A percentile compares a stretch with the other conserved stretches of the same genome.
These are phyloP conservation scores for Diutina pseudorugosa DNA, from an alignment of 1,139 yeast species.

Conservation along the genomic window DNA sequence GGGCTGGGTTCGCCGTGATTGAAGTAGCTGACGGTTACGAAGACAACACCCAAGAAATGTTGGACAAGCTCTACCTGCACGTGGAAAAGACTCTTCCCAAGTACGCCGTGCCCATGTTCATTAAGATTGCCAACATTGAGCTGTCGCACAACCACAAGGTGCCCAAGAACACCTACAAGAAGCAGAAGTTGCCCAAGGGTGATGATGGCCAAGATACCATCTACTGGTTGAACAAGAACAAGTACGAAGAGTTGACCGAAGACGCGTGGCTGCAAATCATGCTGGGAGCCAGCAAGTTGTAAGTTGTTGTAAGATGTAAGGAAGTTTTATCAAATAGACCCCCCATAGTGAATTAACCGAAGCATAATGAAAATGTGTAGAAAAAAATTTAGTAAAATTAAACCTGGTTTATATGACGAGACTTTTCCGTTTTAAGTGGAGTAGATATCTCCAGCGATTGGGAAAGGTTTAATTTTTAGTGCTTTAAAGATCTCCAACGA, in stretches of 20 bases:
- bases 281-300: constrained; percentile 28
- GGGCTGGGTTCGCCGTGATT: constrained; percentile 83
- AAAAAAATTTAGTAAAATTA: too few species aligned
- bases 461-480: too few species aligned
- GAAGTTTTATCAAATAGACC: too few species aligned
- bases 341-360: too few species aligned
- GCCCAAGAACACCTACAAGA: constrained; percentile 64
- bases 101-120: constrained; percentile 79
- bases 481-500: too few species aligned
- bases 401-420: too few species aligned
- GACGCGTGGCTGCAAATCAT: constrained; percentile 46
- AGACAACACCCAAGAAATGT: constrained; percentile 13
- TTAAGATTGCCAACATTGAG: constrained; percentile 56
- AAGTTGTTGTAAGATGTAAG: background rate
- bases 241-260: constrained; percentile 46
- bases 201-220: constrained; percentile 46
- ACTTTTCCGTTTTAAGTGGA: too few species aligned
- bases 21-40: constrained; percentile 18
- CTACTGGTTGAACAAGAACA: constrained; percentile 52
- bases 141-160: constrained; percentile 81
- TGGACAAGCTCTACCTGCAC: constrained; percentile 20
- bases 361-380: background rate
- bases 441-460: too few species aligned
- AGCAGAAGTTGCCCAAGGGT: constrained; percentile 69
- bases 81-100: constrained; percentile 50